Evolutionary conservation across 805 yeast species (phyloP).

Genomic region (Candida saitoana): DNA sequence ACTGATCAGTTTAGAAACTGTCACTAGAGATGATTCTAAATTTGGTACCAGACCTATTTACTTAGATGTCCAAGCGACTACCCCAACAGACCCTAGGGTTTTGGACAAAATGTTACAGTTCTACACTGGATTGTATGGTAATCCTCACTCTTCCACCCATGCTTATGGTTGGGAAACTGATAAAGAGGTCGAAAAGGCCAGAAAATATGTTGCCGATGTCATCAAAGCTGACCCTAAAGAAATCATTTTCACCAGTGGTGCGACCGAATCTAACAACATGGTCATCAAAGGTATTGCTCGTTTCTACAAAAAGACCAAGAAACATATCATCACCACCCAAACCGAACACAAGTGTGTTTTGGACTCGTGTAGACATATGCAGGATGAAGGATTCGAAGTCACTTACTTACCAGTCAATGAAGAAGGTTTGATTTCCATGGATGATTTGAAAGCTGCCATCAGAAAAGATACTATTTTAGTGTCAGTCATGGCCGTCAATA

Average conservation of each 20-base stretch:
- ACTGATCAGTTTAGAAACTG: constrained; percentile 39
- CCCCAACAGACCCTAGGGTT: constrained; percentile 97
- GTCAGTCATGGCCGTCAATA: constrained; percentile 94
- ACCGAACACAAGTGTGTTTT: constrained; percentile 99
- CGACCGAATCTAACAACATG: constrained; percentile 96
- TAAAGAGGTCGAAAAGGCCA: constrained; percentile 80
- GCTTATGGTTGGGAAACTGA: constrained; percentile 99
- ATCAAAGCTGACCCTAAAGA: constrained; percentile 95
- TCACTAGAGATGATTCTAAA: constrained; percentile 41
- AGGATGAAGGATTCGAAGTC: constrained; percentile 95
- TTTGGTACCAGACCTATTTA: constrained; percentile 86
- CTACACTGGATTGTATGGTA: constrained; percentile 91
- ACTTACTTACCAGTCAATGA: constrained; percentile 82
- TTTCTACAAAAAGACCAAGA: constrained; percentile 84
- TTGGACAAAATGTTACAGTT: constrained; percentile 81
- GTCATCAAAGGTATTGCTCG: constrained; percentile 93
- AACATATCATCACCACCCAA: constrained; percentile 91
- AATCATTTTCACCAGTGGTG: constrained; percentile 95
- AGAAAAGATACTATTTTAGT: constrained; percentile 89
- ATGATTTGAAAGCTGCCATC: constrained; percentile 74
- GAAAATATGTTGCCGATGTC: constrained; percentile 75
- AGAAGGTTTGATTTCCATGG: constrained; percentile 77
- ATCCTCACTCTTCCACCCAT: constrained; percentile 96
- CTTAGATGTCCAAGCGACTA: constrained; percentile 96
- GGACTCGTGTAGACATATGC: constrained; percentile 91